phyloP scores from a whole-genome alignment of 352 stramenopile species.

The Globisporangium paddicum region DNA sequence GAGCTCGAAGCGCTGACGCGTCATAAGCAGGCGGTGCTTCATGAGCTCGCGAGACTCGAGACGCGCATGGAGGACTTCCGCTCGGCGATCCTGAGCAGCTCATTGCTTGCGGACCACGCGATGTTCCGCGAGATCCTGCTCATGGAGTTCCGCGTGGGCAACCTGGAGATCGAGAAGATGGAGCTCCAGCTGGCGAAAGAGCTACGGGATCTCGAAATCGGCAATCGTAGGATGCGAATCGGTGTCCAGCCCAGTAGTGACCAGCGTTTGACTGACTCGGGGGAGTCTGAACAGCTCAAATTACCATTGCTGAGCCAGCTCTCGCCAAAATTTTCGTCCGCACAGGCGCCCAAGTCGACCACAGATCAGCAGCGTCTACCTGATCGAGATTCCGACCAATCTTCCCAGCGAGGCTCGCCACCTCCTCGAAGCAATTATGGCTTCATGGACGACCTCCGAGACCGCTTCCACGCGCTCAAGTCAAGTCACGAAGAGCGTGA shows the following conservation, averaged over 20 bases:
- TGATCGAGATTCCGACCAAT: too few relatives aligned
- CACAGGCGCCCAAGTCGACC: background rate
- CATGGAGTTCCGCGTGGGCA: constrained; percentile 85
- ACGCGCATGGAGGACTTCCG: constrained; percentile 60
- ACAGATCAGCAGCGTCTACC: background rate
- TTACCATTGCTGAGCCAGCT: constrained; percentile 5
- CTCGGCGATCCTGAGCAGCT: constrained; percentile 36
- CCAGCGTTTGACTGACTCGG: background rate
- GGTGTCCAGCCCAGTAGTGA: background rate
- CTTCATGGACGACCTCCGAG: constrained; percentile 28
- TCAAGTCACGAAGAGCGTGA: constrained; percentile 2
- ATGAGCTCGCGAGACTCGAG: constrained; percentile 13
- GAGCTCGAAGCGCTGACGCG: background rate
- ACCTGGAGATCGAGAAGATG: constrained; percentile 91
- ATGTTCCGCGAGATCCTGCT: constrained; percentile 59
- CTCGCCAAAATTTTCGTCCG: constrained; percentile 6
- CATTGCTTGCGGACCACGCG: constrained; percentile 35
- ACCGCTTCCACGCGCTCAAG: constrained; percentile 20
- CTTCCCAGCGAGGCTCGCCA: background rate
- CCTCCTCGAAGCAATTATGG: constrained; percentile 8
- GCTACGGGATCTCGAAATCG: constrained; percentile 19
- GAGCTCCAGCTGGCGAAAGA: constrained; percentile 56
- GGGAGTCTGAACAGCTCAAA: background rate
- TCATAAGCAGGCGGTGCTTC: background rate
- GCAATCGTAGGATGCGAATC: background rate